Conservation (phyloP, 2,329 filamentous ascomycete genomes). For the Colletotrichum musicola region DNA sequence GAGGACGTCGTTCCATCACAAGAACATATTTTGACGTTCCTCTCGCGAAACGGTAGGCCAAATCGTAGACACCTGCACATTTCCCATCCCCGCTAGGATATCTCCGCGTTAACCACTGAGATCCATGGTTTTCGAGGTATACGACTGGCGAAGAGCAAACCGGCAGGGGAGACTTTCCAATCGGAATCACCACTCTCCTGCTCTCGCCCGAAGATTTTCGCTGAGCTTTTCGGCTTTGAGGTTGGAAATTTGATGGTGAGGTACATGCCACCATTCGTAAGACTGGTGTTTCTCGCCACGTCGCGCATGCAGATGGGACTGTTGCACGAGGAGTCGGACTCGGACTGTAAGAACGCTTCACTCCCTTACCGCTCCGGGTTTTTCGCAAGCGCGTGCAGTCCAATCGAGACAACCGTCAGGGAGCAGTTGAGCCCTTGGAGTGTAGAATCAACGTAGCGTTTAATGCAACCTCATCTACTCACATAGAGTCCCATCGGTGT, state of each 20-base stretch:
- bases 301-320: no score
- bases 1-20: conserved; percentile 6
- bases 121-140: conserved; percentile 88
- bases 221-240: conserved; percentile 70
- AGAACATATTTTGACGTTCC: conserved; percentile 40
- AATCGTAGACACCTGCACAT: background rate
- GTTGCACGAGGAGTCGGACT: no score
- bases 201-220: conserved; percentile 87
- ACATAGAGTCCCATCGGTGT: no score
- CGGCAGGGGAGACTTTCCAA: conserved; percentile 56
- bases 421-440: no score
- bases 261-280: conserved; percentile 63
- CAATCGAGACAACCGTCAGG: no score
- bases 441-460: no score
- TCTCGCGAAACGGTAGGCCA: conserved; percentile 19
- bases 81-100: conserved; percentile 77
- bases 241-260: conserved; percentile 88
- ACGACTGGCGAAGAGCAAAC: conserved; percentile 90
- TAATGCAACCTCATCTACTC: no score
- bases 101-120: conserved; percentile 83
- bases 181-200: conserved; percentile 63
- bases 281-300: background rate
- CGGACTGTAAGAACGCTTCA: no score
- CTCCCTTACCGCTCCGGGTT: no score
- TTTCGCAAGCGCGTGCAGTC: no score